Evolutionary conservation across 23 red algal genomes (phyloP).

Genomic region (Gracilaria gracilis): DNA sequence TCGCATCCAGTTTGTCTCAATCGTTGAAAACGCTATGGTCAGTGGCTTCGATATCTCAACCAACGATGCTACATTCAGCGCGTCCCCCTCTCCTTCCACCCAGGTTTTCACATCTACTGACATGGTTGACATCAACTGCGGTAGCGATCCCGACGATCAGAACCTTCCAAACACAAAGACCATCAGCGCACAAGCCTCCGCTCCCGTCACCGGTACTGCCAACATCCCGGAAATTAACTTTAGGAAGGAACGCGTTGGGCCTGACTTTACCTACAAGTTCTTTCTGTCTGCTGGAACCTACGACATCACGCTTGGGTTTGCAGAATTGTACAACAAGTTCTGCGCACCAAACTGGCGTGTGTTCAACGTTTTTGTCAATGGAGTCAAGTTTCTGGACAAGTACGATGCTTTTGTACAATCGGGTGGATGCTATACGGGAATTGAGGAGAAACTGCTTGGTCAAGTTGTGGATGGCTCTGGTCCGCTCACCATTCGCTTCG

Average conservation of each 20-base stretch:
- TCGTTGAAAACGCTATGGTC: constrained; percentile 42
- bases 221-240: neutral
- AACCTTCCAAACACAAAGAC: constrained; percentile 8
- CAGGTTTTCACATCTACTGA: neutral
- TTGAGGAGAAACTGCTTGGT: neutral
- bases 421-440: constrained; percentile 17
- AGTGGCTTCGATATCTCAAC: constrained; percentile 40
- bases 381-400: neutral
- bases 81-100: neutral
- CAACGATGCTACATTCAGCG: neutral
- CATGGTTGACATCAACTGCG: neutral
- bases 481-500: constrained; percentile 25
- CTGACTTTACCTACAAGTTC: constrained; percentile 69
- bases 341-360: constrained; percentile 11
- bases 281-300: constrained; percentile 21
- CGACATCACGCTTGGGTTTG: constrained; percentile 49
- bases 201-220: neutral
- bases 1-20: constrained; percentile 3
- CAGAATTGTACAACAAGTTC: constrained; percentile 8
- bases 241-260: constrained; percentile 3
- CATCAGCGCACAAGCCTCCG: neutral
- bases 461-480: constrained; percentile 10
- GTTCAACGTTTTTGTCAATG: constrained; percentile 48
- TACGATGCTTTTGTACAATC: neutral
- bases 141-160: constrained; percentile 4